Base-by-base conservation (phyloP, 2,329 filamentous ascomycete genomes). In the Rhynchosporium graminicola region DNA sequence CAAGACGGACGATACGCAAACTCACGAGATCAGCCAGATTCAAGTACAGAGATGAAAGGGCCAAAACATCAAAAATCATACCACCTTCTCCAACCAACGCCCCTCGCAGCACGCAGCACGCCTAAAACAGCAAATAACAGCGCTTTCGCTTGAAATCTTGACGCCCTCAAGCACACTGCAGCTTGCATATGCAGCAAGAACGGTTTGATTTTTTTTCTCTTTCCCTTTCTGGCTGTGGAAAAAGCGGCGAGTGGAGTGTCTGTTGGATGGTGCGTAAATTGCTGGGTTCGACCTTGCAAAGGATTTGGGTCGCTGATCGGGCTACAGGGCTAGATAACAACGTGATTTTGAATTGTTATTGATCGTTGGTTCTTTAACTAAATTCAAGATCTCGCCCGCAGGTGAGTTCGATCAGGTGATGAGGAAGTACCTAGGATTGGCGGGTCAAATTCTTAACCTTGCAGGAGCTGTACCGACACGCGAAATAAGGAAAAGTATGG, bases 51-150 rank as follows among this genome's bases (percentile, higher is more conserved):
- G 9, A 9, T 9, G 9, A 36, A 5, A 36, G 20, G 20, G 20
- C 20, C 20, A n/a, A 43, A 43, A 43, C 3, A 43, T 7, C 36
- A 7, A 43, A 43, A 43, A 43, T 46, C 43, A 46, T 10, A 20
- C 43, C 43, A 46, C 43, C 8, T 26, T 28, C 43, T 20, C 20
- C 20, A 20, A 5, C 31, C 12, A 29, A 28, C 26, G 31, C 7
- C 50, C n/a, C 33, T 9, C 50, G 28, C 50, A 20, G 20, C 20
- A 1, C 20, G 20, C 20, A 33, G n/a, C 51, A 42, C 51, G 51
- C 36, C 36, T 42, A 54, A 40, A 40, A 10, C 51, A 40, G 26
- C 51, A 54, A 54, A 40, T 54, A 54, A 54, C 20, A 54, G 36
- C 33, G n/a, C 51, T 40, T 33, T 54, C 51, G 51, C 51, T 54